A percentile compares a stretch with the other conserved stretches of the same genome.
These are phyloP conservation scores for Pneumocystis jirovecii DNA, from an alignment of 1,139 yeast species.

Conservation along the genomic window DNA sequence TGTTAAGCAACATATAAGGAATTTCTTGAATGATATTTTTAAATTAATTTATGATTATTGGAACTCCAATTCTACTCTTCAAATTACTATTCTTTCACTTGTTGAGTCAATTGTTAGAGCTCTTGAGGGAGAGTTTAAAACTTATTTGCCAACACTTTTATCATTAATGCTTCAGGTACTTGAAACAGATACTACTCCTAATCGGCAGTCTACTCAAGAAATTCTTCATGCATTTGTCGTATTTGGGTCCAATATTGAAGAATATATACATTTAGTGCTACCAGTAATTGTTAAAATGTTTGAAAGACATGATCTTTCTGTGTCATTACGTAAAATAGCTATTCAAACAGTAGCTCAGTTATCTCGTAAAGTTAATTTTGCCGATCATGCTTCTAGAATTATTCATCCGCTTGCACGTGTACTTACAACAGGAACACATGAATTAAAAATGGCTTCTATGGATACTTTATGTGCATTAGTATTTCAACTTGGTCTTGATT, in stretches of 20 bases:
- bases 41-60: slow-evolving; percentile 64
- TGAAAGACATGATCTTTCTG: slow-evolving; percentile 44
- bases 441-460: slow-evolving; percentile 48
- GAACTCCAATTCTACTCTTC: slow-evolving; percentile 38
- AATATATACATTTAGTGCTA: slow-evolving; percentile 67
- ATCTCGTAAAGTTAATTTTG: slow-evolving; percentile 55
- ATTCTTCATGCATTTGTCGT: slow-evolving; percentile 78
- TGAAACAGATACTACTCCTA: slow-evolving; percentile 58
- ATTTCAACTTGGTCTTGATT: slow-evolving; percentile 70
- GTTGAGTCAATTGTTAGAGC: slow-evolving; percentile 78
- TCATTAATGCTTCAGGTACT: slow-evolving; percentile 63
- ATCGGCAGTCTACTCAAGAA: slow-evolving; percentile 48
- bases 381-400: slow-evolving; percentile 82
- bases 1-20: slow-evolving; percentile 81
- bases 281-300: slow-evolving; percentile 74
- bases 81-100: slow-evolving; percentile 62
- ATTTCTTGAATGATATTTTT: slow-evolving; percentile 66
- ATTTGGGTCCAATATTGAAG: slow-evolving; percentile 78
- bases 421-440: slow-evolving; percentile 41
- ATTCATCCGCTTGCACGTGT: slow-evolving; percentile 76
- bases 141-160: slow-evolving; percentile 62
- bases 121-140: slow-evolving; percentile 80
- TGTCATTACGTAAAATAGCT: slow-evolving; percentile 48
- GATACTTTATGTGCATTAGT: slow-evolving; percentile 68
- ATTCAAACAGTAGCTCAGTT: slow-evolving; percentile 74